Evolutionary conservation across 2,329 filamentous ascomycete species (phyloP).

Genomic region (Cadophora malorum): DNA sequence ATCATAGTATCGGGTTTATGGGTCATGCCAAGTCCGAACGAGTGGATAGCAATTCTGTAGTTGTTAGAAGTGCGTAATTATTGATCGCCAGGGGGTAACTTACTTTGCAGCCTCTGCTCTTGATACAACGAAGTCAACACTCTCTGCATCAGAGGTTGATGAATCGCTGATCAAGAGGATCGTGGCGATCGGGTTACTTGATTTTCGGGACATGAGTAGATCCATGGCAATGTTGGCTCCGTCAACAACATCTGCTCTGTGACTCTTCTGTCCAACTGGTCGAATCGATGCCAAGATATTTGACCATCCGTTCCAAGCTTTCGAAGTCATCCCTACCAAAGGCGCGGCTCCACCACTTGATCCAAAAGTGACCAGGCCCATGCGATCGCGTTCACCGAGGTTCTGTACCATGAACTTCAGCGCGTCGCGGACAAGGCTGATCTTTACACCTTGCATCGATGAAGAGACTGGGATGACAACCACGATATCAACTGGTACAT

Average conservation of each 20-base stretch:
- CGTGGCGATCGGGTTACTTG: slow-evolving; percentile 91
- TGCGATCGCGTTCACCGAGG: slow-evolving; percentile 90
- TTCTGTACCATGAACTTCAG: slow-evolving; percentile 90
- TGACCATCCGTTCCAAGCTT: slow-evolving; percentile 90
- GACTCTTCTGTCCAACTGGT: slow-evolving; percentile 94
- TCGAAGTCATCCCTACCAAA: slow-evolving; percentile 97
- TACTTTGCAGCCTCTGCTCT: slow-evolving; percentile 96
- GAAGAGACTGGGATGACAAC: slow-evolving; percentile 97
- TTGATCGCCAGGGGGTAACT: slow-evolving; percentile 46
- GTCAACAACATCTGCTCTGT: slow-evolving; percentile 95
- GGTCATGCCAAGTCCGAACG: slow-evolving; percentile 93
- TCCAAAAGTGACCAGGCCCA: slow-evolving; percentile 97
- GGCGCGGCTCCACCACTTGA: slow-evolving; percentile 92
- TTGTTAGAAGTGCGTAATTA: slow-evolving; percentile 32
- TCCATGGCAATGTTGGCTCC: slow-evolving; percentile 99
- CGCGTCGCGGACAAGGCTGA: slow-evolving; percentile 89
- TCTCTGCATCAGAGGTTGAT: slow-evolving; percentile 90
- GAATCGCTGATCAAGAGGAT: slow-evolving; percentile 98
- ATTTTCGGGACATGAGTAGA: slow-evolving; percentile 95
- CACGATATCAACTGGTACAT: slow-evolving; percentile 93
- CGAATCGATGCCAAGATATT: slow-evolving; percentile 87
- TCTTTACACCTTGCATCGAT: slow-evolving; percentile 99
- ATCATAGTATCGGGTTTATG: slow-evolving; percentile 99
- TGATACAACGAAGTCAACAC: slow-evolving; percentile 97
- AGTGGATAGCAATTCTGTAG: slow-evolving; percentile 86